Base-by-base conservation (phyloP, 208 protist species). In the Lotmaria passim region DNA sequence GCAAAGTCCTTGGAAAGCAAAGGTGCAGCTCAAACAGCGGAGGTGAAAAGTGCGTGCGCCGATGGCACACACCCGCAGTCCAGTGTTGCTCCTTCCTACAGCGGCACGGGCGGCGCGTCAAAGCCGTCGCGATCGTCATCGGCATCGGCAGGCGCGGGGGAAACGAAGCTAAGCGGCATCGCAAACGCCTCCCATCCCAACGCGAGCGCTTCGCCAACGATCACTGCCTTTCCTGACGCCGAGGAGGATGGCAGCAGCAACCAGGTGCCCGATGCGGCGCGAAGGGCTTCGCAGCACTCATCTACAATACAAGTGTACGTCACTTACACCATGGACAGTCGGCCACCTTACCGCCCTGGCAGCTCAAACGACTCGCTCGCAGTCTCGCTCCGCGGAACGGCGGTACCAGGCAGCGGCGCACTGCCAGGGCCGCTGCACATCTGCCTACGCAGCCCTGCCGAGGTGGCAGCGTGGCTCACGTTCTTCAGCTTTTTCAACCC, bases 301-400 rank as follows among this genome's bases (percentile, higher is more conserved):
- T 63, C 66, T 12, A 33, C 77, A 7, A 78, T 82, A 24, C 46
- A 70, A 39, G 63, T 77, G 12, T 63, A 55, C 57, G 30, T 85
- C 1, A 59, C 75, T 30, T 90, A 87, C 76, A 83, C 78, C 19
- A 82, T 85, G 57, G 85, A 90, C 72, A 83, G 73, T 26, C 81
- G 85, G 11, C 75, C 78, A 19, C 85, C 85, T 8, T 86, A 81
- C 52, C 33, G 70, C 28, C 58, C 63, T 0, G 81, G 75, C 30
- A 62, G 43, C 28, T 58, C 84, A 1, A 71, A 81, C 26, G 84
- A 90, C 46, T 67, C 72, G 11, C 69, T 90, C 17, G 30, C 33
- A 17, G 67, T 90, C 17, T 86, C 72, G 15, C 33, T 90, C 24
- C 74, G 46, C 26, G 81, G 81, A 7, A 68, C 70, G 53, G 41